Evolutionary conservation across 495 filamentous ascomycete species (phyloP).

Genomic region (Trichoderma virens): DNA sequence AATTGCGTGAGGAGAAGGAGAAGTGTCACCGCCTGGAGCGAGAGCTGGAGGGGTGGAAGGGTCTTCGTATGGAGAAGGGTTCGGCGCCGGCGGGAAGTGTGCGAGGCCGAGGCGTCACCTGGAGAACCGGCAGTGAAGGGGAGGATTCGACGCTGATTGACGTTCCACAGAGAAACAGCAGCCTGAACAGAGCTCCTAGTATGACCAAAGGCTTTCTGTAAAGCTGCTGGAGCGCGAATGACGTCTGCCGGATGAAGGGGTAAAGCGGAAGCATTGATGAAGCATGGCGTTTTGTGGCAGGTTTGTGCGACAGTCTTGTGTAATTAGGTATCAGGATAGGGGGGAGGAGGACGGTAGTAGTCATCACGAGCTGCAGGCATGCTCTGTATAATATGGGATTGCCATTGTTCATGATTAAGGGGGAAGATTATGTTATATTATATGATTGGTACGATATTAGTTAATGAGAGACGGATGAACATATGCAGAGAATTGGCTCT

Average conservation of each 20-base stretch:
- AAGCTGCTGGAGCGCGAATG: slow-evolving; percentile 1
- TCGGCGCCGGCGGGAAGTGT: slow-evolving; percentile 24
- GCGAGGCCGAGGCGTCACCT: slow-evolving; percentile 28
- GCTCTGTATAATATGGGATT: slow-evolving; percentile 4
- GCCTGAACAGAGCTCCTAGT: slow-evolving; percentile 42
- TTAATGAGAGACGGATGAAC: background rate
- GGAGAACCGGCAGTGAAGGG: slow-evolving; percentile 32
- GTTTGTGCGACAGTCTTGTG: slow-evolving; percentile 3
- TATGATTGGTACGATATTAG: slow-evolving; percentile 1
- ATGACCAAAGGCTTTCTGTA: slow-evolving; percentile 51
- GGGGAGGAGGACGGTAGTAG: background rate
- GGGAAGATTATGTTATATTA: background rate
- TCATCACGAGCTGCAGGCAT: background rate
- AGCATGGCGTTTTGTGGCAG: background rate
- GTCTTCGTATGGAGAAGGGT: slow-evolving; percentile 56
- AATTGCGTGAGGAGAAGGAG: slow-evolving; percentile 83
- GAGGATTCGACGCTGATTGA: slow-evolving; percentile 32
- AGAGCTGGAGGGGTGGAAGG: slow-evolving; percentile 83
- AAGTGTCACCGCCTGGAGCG: slow-evolving; percentile 74
- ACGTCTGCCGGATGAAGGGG: background rate
- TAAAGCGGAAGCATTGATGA: background rate
- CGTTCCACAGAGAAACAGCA: slow-evolving; percentile 48
- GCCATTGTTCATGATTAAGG: background rate
- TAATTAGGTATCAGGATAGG: background rate
- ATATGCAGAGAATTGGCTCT: background rate